Evolutionary conservation across 371 early-diverging fungal genomes (phyloP).

Genomic region (Conidiobolus coronatus): DNA sequence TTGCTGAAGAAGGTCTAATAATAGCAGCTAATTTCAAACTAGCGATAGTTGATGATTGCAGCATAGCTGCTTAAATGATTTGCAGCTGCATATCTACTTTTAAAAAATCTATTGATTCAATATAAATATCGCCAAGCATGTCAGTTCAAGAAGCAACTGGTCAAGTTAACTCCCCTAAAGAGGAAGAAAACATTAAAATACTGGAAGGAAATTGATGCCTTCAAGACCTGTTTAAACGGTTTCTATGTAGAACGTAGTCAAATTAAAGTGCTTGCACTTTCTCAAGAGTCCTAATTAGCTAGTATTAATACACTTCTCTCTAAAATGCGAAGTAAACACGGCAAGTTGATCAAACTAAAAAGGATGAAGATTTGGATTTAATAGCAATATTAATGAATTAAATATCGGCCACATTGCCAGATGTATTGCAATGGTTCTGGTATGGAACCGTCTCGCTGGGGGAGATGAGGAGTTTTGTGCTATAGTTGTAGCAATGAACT

Average conservation of each 20-base stretch:
- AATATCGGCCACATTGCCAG: no score
- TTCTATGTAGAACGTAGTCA: constrained; percentile 93
- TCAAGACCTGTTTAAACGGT: constrained; percentile 89
- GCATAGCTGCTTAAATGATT: no score
- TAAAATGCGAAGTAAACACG: no score
- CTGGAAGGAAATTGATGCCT: constrained; percentile 97
- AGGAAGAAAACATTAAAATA: constrained; percentile 91
- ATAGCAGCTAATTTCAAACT: constrained; percentile 31
- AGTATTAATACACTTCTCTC: no score
- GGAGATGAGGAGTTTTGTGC: constrained; percentile 44
- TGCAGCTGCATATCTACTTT: no score
- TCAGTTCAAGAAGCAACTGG: constrained; percentile 5
- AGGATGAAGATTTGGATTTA: no score
- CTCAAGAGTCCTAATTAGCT: no score
- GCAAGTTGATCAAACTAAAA: no score
- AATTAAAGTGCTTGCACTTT: no score
- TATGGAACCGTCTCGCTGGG: constrained; percentile 43
- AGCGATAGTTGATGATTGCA: background rate
- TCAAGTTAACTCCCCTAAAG: constrained; percentile 65
- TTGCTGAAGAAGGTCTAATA: constrained; percentile 21
- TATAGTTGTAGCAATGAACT: constrained; percentile 39
- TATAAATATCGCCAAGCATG: no score
- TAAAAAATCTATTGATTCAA: no score
- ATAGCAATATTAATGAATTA: no score
- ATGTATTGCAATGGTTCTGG: constrained; percentile 61